Base-by-base conservation (phyloP, 805 yeast species). In the Yarrowia bubula region DNA sequence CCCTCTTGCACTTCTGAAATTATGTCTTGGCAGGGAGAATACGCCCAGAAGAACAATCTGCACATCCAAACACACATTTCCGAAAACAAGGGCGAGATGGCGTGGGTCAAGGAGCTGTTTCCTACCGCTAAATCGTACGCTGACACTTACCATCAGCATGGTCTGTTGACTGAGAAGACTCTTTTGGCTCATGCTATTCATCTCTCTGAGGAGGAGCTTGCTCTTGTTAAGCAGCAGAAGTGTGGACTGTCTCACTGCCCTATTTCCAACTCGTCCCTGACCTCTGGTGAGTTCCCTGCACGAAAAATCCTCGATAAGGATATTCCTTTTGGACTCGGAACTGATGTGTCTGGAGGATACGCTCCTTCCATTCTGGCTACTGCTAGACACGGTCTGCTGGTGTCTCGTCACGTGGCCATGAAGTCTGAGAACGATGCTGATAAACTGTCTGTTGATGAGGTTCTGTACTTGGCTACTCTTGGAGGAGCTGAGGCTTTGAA, bases 221-320 rank as follows among this genome's bases (percentile, higher is more conserved):
- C 80, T 15, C 67, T 89, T 18, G 79, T 95, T 50, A 81, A 80
- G 67, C 68, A 71, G 15, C 81, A 83, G 18, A 76, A 83, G 6
- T 78, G 90, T 37, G 96, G 97, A 11, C 84, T 93, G 15, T 83
- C 96, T 4, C 98, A 95, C 75, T 93, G 99, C 77, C 99, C 99
- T 1, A 85, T 91, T 10, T 89, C 96, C 15, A 93, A 93, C 74
- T 85, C 96, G 0, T 85, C 95, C 15, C 81, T 93, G 66, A 86
- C 96, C 0, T 87, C 96, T 10, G 99, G 99, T 15, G 96, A 91
- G 75, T 92, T 96, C 8, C 87, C 91, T 17, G 84, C 93, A 10
- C 82, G 88, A 69, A 82, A 86, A 80, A 76, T 90, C 46, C 77
- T 92, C 65, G 80, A 86, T 51, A 81, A 82, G 43, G 84, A 82